Percentiles rank a stretch among this genome's conserved stretches.
phyloP scores from a whole-genome alignment of 2,329 filamentous ascomycete species.

The Penicillium psychrosexuale region DNA sequence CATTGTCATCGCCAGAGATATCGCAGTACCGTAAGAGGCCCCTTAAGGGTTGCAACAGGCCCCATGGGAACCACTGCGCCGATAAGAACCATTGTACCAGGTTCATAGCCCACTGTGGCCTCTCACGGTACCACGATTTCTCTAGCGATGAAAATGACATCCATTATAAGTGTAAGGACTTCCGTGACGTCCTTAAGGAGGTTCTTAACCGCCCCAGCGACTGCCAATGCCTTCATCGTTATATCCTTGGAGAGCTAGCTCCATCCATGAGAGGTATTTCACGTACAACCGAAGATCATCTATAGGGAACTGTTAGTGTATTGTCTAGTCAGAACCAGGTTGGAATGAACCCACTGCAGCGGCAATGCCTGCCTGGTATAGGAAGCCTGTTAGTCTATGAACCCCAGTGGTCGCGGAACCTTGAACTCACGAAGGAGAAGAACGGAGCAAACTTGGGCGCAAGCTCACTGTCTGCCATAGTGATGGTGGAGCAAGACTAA shows the following conservation, averaged over 20 bases:
- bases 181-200: too few species aligned
- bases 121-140: too few species aligned
- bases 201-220: too few species aligned
- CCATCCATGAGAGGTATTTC: conserved; percentile 10
- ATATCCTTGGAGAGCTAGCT: not conserved
- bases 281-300: conserved; percentile 54
- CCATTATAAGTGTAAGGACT: too few species aligned
- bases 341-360: conserved; percentile 43
- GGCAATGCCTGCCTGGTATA: conserved; percentile 48
- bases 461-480: conserved; percentile 49
- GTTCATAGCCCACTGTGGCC: too few species aligned
- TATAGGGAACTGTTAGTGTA: conserved; percentile 31
- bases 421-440: conserved; percentile 61
- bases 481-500: conserved; percentile 17
- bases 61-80: too few species aligned
- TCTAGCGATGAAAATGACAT: too few species aligned
- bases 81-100: too few species aligned
- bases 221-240: too few species aligned
- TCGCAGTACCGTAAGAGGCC: too few species aligned
- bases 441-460: conserved; percentile 65
- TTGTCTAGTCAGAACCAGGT: conserved; percentile 1
- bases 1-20: too few species aligned
- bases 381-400: conserved; percentile 24
- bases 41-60: too few species aligned
- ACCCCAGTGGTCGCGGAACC: not conserved